phyloP scores from a whole-genome alignment of 257 asterid genomes.

The Nicotiana undulata region DNA sequence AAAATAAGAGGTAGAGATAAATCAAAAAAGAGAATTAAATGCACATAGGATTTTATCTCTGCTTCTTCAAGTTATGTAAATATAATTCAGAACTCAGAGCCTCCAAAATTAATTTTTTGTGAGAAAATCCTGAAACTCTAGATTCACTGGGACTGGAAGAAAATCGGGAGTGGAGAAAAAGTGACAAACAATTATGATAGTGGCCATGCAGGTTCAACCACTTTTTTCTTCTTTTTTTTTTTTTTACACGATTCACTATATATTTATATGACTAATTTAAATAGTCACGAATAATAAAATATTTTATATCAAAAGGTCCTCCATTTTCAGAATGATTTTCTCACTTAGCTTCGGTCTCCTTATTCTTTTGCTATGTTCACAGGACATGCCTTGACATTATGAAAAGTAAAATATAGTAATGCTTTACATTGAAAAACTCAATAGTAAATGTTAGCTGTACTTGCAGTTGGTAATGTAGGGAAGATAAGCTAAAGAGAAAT shows the following conservation, averaged over 20 bases:
- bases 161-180: not conserved
- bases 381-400: too few relatives aligned
- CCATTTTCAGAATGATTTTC: too few relatives aligned
- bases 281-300: too few relatives aligned
- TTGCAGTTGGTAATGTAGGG: too few relatives aligned
- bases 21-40: not conserved
- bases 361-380: not conserved
- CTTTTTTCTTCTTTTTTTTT: too few relatives aligned
- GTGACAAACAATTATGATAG: not conserved
- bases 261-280: not conserved
- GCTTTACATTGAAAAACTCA: too few relatives aligned
- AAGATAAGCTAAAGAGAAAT: too few relatives aligned
- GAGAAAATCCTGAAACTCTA: not conserved
- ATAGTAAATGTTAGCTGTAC: too few relatives aligned
- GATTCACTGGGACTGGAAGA: not conserved
- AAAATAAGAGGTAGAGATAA: not conserved
- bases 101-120: not conserved
- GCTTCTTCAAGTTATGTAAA: not conserved
- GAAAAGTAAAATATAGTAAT: too few relatives aligned
- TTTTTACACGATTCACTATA: not conserved
- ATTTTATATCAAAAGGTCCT: too few relatives aligned
- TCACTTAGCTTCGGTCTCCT: not conserved
- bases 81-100: not conserved
- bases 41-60: not conserved
- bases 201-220: not conserved